Evolutionary conservation across 768 basidiomycete genomes (phyloP), one percentile per base, ranked within the genome.

Genomic region (Russula vinacea): DNA sequence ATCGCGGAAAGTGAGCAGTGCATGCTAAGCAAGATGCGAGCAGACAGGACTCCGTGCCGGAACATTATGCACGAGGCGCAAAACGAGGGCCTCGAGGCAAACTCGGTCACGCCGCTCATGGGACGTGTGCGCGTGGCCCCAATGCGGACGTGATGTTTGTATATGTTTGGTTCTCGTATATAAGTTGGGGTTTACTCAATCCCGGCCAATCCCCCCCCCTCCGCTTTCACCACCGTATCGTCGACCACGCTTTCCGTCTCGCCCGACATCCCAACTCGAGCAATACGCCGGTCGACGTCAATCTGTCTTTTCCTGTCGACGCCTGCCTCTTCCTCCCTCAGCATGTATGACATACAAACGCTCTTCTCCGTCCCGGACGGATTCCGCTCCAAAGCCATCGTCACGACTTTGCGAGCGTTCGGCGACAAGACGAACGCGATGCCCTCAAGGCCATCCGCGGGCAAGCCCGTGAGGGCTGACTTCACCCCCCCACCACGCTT

Each of bases 281-380:
- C 11, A 35, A 60, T 56, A 37, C 58, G 58, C 64, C 56, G 22
- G 64, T 56, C 55, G 64, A 61, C 59, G 40, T 26, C 29, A 47
- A 19, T 29, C 59, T 65, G 47, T 58, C 45, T 51, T 59, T 55
- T 49, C 47, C 51, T 22, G 45, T 50, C 64, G 32, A 44, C 64
- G 17, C 55, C 35, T 33, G 39, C 47, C 53, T 50, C 45, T 49
- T 24, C 45, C 52, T 13, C 29, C 19, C n/a, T 10, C 40, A 37
- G 37, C 39, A 65, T 65, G 64, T 65, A 65, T 52, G 64, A 61
- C 47, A 61, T 65, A 19, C 59, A 60, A 14, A 56, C 64, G 4
- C 55, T 65, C 14, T 56, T 65, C 49, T 19, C 64, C 16, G 47
- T 50, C 40, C 64, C 64, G 10, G 59, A 65, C 13, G 55, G 59